Percentiles rank a stretch among this genome's conserved stretches.
These are phyloP conservation scores for Zychaea mexicana DNA, from an alignment of 371 early-diverging fungal species.

Conservation along the genomic window DNA sequence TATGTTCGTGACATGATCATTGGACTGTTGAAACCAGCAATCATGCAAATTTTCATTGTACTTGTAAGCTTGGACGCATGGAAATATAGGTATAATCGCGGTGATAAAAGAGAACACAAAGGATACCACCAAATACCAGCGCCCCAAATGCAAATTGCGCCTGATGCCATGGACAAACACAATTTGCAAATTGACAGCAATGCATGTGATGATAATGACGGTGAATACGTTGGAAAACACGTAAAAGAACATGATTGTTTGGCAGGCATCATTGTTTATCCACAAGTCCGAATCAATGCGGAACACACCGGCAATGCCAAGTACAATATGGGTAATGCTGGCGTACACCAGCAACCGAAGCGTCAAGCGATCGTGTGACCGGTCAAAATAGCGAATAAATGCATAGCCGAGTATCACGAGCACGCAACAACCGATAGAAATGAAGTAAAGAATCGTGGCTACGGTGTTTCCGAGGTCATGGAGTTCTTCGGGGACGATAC, in stretches of 20 bases:
- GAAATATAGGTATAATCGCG: constrained; percentile 9
- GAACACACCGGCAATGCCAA: constrained; percentile 9
- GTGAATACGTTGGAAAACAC: constrained; percentile 14
- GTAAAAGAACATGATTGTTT: constrained; percentile 17
- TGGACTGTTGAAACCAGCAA: constrained; percentile 15
- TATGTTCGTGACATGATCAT: not conserved
- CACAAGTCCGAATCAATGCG: not conserved
- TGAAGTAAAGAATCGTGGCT: constrained; percentile 3
- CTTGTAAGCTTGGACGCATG: not conserved
- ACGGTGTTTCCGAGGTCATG: not conserved
- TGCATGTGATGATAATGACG: constrained; percentile 11
- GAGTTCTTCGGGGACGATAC: constrained; percentile 7
- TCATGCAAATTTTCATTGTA: not conserved
- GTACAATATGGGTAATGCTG: constrained; percentile 2
- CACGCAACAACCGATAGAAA: constrained; percentile 14
- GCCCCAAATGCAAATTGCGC: constrained; percentile 4
- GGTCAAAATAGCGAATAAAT: constrained; percentile 13
- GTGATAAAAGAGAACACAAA: constrained; percentile 1
- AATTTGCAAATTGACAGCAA: constrained; percentile 18
- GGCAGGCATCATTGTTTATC: not conserved
- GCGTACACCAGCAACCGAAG: constrained; percentile 21
- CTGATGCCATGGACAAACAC: constrained; percentile 10
- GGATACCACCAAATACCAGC: not conserved
- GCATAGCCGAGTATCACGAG: constrained; percentile 4
- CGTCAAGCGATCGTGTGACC: constrained; percentile 12